phyloP scores from a whole-genome alignment of 208 protist genomes.

The Wallacemonas sp. region DNA sequence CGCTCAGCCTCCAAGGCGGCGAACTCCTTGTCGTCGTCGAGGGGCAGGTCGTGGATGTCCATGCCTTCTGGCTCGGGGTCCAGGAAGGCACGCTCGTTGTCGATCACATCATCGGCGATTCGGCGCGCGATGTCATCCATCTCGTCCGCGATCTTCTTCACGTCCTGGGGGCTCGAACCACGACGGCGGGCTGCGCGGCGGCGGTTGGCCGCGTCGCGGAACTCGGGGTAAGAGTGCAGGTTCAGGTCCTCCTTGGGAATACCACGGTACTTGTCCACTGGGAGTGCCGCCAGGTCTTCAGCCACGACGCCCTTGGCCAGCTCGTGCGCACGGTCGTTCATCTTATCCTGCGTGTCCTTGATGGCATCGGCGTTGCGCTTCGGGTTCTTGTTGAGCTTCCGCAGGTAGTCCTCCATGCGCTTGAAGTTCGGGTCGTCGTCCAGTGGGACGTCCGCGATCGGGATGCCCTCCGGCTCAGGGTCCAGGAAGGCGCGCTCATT shows the following conservation, averaged over 20 bases:
- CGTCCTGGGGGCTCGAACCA: neutral
- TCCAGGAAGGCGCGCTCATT: slow-evolving; percentile 68
- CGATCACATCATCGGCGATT: slow-evolving; percentile 69
- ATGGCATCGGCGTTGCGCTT: slow-evolving; percentile 53
- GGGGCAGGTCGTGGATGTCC: slow-evolving; percentile 56
- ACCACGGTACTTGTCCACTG: slow-evolving; percentile 46
- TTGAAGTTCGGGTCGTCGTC: slow-evolving; percentile 58
- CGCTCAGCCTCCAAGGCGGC: slow-evolving; percentile 71
- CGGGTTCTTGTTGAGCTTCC: slow-evolving; percentile 67
- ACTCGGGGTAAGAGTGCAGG: slow-evolving; percentile 64
- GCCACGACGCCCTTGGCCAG: slow-evolving; percentile 56
- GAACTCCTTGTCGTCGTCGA: slow-evolving; percentile 80
- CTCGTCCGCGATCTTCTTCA: slow-evolving; percentile 32
- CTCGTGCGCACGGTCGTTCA: slow-evolving; percentile 73
- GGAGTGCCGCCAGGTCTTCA: slow-evolving; percentile 58
- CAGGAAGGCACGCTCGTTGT: slow-evolving; percentile 71
- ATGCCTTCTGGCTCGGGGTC: slow-evolving; percentile 75
- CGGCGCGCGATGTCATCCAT: slow-evolving; percentile 60
- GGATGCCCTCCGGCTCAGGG: slow-evolving; percentile 66
- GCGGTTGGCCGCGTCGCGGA: slow-evolving; percentile 60
- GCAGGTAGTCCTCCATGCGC: slow-evolving; percentile 54
- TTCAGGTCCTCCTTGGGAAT: slow-evolving; percentile 71
- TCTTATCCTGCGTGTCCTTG: slow-evolving; percentile 57
- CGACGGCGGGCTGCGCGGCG: slow-evolving; percentile 22
- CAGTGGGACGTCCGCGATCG: slow-evolving; percentile 51